Evolutionary conservation across 176 grass and related monocot genomes (phyloP).

Genomic region (Oryza officinalis): DNA sequence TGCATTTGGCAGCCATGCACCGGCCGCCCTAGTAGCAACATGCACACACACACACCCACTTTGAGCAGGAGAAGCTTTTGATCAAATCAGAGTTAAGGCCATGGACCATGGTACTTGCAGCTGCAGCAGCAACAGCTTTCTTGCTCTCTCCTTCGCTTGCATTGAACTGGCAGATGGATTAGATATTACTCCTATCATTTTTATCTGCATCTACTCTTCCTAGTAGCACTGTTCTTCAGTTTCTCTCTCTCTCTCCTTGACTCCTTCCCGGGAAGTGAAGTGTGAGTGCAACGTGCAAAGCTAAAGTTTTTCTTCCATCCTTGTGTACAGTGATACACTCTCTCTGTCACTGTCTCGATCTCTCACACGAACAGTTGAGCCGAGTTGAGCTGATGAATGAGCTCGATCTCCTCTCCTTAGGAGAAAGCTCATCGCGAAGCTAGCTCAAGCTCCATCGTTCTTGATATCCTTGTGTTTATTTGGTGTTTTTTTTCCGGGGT

Average conservation of each 20-base stretch:
- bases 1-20: not conserved
- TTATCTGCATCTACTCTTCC: not conserved
- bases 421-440: constrained; percentile 12
- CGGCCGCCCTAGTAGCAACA: too few species aligned
- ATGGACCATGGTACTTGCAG: not conserved
- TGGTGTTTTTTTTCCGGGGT: not conserved
- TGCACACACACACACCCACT: not conserved
- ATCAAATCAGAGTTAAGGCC: not conserved
- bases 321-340: not conserved
- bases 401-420: constrained; percentile 38
- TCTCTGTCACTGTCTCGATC: not conserved
- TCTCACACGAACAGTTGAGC: not conserved
- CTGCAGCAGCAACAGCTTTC: not conserved
- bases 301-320: not conserved
- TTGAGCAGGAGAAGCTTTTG: not conserved
- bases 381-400: not conserved
- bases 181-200: not conserved
- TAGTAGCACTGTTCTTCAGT: not conserved
- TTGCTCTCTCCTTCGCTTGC: not conserved
- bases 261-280: not conserved
- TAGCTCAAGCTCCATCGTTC: not conserved
- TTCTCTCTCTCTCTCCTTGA: too few species aligned
- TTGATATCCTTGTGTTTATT: not conserved
- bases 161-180: not conserved
- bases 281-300: not conserved